Conservation (phyloP, 176 grass and related monocot species). For the Ananas comosus region DNA sequence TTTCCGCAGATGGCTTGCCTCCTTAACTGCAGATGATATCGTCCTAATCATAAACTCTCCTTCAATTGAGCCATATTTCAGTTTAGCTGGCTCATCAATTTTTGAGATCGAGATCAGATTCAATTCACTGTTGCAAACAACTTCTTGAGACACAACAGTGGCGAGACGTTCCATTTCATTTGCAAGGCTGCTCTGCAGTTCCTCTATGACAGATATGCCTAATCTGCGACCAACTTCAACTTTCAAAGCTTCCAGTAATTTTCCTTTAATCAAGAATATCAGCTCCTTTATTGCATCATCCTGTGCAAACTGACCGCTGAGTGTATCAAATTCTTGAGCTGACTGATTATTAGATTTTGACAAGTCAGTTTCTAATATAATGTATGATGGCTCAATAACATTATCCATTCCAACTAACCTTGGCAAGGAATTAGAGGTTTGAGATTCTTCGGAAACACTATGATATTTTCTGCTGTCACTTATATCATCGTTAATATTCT, state of each 20-base stretch:
- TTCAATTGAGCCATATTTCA: conserved; percentile 50
- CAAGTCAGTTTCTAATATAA: conserved; percentile 31
- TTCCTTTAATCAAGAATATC: conserved; percentile 40
- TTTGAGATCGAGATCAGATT: conserved; percentile 32
- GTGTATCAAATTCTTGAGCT: conserved; percentile 23
- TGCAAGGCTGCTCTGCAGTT: conserved; percentile 41
- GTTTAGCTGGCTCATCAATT: conserved; percentile 24
- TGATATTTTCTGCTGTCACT: conserved; percentile 18
- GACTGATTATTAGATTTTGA: conserved; percentile 6
- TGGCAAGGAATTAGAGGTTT: conserved; percentile 19
- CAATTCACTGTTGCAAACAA: conserved; percentile 52
- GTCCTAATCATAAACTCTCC: conserved; percentile 46
- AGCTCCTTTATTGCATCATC: conserved; percentile 36
- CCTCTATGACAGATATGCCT: conserved; percentile 36
- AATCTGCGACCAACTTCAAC: conserved; percentile 70
- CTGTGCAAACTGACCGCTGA: conserved; percentile 17
- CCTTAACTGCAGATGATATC: conserved; percentile 55
- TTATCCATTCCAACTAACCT: conserved; percentile 17
- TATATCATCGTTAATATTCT: conserved; percentile 23
- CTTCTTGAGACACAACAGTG: conserved; percentile 37
- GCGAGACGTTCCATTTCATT: conserved; percentile 53
- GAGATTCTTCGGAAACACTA: conserved; percentile 9
- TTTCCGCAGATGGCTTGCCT: conserved; percentile 45
- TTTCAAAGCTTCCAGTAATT: conserved; percentile 55
- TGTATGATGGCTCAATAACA: conserved; percentile 41